Conservation (phyloP, 805 yeast genomes). For the Metschnikowia sp. region DNA sequence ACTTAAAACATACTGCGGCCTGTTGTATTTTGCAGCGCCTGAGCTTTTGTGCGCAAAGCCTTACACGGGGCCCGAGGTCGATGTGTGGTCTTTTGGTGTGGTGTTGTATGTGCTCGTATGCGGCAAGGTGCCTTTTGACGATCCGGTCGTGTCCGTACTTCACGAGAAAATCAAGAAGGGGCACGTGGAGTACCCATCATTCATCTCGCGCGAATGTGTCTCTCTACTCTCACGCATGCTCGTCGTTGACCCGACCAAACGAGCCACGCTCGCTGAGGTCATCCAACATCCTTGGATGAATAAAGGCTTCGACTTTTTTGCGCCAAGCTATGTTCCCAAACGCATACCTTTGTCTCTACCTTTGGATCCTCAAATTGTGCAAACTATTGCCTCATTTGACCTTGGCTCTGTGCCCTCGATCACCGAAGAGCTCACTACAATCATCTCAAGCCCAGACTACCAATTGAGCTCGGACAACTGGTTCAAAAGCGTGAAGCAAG, state of each 20-base stretch:
- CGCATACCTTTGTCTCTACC: conserved; percentile 74
- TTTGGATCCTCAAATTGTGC: conserved; percentile 60
- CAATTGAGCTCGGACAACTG: conserved; percentile 59
- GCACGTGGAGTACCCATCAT: conserved; percentile 83
- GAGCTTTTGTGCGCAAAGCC: conserved; percentile 91
- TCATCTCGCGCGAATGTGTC: conserved; percentile 74
- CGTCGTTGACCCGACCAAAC: conserved; percentile 79
- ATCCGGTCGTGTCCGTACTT: conserved; percentile 83
- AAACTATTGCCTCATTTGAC: conserved; percentile 74
- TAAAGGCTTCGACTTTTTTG: conserved; percentile 75
- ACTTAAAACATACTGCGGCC: conserved; percentile 94
- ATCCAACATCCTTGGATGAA: conserved; percentile 93
- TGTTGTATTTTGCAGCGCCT: conserved; percentile 97
- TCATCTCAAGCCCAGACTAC: conserved; percentile 66
- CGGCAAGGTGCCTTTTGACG: conserved; percentile 98
- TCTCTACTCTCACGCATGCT: conserved; percentile 83
- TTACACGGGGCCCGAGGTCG: conserved; percentile 95
- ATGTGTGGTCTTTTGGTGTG: conserved; percentile 97
- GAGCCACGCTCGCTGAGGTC: conserved; percentile 79
- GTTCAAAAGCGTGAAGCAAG: conserved; percentile 45
- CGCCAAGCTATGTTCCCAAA: conserved; percentile 69
- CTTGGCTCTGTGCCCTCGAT: conserved; percentile 68
- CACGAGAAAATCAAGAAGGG: conserved; percentile 95
- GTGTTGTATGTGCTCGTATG: conserved; percentile 92
- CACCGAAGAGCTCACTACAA: conserved; percentile 49